Evolutionary conservation across 208 protist species (phyloP).

Genomic region (Acanthamoeba castellanii): DNA sequence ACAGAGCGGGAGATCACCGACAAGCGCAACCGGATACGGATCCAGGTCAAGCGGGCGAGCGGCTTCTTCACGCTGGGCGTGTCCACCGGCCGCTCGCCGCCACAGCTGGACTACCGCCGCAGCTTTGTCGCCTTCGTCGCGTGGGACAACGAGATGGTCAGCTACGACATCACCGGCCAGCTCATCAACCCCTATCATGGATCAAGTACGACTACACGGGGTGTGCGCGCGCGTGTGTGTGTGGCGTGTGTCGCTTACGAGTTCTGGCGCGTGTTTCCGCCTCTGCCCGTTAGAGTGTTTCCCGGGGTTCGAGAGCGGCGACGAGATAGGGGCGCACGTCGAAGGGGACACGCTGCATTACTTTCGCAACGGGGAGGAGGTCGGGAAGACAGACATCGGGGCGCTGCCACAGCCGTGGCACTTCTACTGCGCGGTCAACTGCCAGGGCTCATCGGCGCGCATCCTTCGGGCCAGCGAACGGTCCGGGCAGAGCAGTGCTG

Average conservation of each 20-base stretch:
- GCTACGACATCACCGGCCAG: slow-evolving; percentile 7
- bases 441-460: slow-evolving; percentile 3
- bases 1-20: neutral
- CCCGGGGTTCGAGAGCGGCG: neutral
- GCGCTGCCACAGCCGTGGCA: neutral
- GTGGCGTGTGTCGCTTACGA: neutral
- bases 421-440: slow-evolving; percentile 15
- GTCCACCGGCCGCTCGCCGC: neutral
- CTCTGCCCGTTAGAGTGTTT: neutral
- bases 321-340: neutral
- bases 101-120: neutral
- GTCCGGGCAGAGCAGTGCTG: neutral
- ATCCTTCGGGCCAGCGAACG: neutral
- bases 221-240: neutral
- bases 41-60: neutral
- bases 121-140: neutral
- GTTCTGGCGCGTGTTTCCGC: neutral
- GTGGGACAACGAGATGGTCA: slow-evolving; percentile 12
- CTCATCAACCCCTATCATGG: neutral
- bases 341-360: neutral
- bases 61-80: slow-evolving; percentile 32
- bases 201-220: too few relatives aligned
- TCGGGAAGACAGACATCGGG: neutral
- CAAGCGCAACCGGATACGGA: neutral
- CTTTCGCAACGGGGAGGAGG: slow-evolving; percentile 2